Percentiles rank a stretch among this genome's conserved stretches.
Conservation (phyloP, 768 basidiomycete species). For the Tylopilus cervinicoccineus region DNA sequence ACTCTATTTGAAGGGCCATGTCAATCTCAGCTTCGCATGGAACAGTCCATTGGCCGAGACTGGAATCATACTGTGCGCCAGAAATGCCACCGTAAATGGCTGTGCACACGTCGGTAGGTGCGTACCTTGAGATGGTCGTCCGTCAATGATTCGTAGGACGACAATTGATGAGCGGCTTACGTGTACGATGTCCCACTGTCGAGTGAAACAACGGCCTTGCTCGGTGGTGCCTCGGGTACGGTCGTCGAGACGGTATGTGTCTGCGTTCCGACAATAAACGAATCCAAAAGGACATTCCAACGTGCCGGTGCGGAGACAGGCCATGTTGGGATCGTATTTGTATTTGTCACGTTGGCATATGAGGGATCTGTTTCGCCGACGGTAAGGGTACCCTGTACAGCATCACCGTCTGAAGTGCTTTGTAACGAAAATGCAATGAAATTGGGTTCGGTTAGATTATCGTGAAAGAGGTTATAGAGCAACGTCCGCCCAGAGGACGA, state of each 20-base stretch:
- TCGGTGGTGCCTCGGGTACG: conserved; percentile 55
- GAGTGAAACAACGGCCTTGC: conserved; percentile 70
- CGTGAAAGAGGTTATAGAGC: conserved; percentile 70
- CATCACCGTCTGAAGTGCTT: conserved; percentile 49
- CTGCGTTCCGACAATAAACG: conserved; percentile 55
- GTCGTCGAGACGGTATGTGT: conserved; percentile 49
- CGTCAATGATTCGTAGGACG: conserved; percentile 1
- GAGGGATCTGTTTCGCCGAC: conserved; percentile 68
- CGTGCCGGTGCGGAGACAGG: conserved; percentile 58
- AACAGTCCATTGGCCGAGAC: conserved; percentile 60
- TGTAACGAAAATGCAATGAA: conserved; percentile 77
- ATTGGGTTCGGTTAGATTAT: conserved; percentile 69
- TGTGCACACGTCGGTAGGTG: conserved; percentile 56
- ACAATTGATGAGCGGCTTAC: conserved; percentile 37
- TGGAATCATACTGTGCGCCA: conserved; percentile 57
- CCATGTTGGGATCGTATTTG: conserved; percentile 66
- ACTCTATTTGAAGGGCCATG: conserved; percentile 78
- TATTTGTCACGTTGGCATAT: conserved; percentile 58
- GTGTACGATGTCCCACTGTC: conserved; percentile 83
- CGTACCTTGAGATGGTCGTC: conserved; percentile 49
- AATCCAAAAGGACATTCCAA: conserved; percentile 78
- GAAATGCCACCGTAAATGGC: conserved; percentile 64
- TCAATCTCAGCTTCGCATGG: conserved; percentile 76
- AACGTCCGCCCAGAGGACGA: conserved; percentile 62
- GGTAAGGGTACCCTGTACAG: conserved; percentile 64